Conservation (phyloP, 345 rosid genomes). For the Melaleuca quinquenervia region DNA sequence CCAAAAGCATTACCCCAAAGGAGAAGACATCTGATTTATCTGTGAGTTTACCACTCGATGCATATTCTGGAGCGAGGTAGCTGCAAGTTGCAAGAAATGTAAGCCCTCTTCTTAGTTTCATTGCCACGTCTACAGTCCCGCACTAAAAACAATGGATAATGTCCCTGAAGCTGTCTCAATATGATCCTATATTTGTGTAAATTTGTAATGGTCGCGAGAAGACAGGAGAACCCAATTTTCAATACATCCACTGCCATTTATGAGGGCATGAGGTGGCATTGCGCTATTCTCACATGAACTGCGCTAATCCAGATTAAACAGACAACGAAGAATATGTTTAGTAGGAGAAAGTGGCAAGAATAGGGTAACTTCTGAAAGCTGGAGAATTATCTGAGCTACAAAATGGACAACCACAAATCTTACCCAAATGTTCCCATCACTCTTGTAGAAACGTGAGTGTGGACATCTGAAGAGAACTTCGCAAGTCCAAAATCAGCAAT, state of each 20-base stretch:
- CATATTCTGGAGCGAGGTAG: slow-evolving; percentile 96
- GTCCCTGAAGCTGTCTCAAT: background rate
- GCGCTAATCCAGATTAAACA: background rate
- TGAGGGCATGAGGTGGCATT: too few species aligned
- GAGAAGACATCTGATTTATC: slow-evolving; percentile 93
- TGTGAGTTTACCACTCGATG: slow-evolving; percentile 78
- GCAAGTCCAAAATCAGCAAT: slow-evolving; percentile 98
- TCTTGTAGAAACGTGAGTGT: slow-evolving; percentile 89
- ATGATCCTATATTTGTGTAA: background rate
- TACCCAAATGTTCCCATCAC: slow-evolving; percentile 99
- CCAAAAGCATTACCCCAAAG: slow-evolving; percentile 85
- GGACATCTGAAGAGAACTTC: slow-evolving; percentile 59
- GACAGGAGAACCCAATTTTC: background rate
- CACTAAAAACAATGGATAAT: background rate
- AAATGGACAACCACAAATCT: background rate
- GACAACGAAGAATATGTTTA: background rate
- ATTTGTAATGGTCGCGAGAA: background rate
- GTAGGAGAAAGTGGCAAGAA: background rate
- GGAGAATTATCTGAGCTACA: background rate
- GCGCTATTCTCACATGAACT: background rate
- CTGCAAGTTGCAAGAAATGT: slow-evolving; percentile 21
- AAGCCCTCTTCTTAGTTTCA: background rate
- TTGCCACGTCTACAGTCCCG: background rate
- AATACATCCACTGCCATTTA: background rate
- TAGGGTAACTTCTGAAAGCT: background rate